A percentile compares a stretch with the other conserved stretches of the same genome.
phyloP scores from a whole-genome alignment of 2,329 filamentous ascomycete genomes.

The Aspergillus sp. region DNA sequence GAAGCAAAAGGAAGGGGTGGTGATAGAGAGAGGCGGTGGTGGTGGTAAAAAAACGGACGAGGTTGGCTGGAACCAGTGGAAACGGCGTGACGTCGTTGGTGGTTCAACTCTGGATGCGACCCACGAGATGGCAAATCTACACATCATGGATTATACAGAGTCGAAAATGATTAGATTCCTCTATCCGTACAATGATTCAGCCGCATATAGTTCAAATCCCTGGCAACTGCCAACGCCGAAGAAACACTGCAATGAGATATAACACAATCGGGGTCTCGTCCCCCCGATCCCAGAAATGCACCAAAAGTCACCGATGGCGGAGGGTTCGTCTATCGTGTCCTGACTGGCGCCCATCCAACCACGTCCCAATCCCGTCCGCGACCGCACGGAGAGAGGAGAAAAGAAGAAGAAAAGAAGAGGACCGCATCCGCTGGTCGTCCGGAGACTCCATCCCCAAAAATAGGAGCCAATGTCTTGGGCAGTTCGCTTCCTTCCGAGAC shows the following conservation, averaged over 20 bases:
- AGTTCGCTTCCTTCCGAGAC: neutral
- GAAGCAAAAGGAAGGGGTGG: neutral
- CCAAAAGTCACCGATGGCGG: too few relatives aligned
- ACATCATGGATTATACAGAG: neutral
- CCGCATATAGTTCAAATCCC: neutral
- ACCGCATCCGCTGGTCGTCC: neutral
- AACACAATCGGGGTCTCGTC: neutral
- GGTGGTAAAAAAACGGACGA: neutral
- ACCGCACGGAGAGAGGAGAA: neutral
- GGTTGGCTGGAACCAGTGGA: too few relatives aligned
- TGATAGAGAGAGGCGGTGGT: neutral
- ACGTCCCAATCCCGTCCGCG: neutral
- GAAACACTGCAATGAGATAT: too few relatives aligned
- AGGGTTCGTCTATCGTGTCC: too few relatives aligned
- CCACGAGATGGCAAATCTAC: conserved; percentile 2
- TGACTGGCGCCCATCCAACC: too few relatives aligned
- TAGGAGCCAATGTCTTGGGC: neutral
- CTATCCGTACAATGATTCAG: too few relatives aligned
- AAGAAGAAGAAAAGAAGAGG: neutral
- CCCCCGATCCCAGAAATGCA: conserved; percentile 4
- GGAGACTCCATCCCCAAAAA: too few relatives aligned
- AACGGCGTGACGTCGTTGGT: conserved; percentile 9
- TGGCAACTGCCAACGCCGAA: too few relatives aligned
- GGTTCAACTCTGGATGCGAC: neutral
- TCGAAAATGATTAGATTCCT: too few relatives aligned